Evolutionary conservation across 176 grass and related monocot genomes (phyloP), one percentile per base, ranked within the genome.

Genomic region (Aegilops longissima): DNA sequence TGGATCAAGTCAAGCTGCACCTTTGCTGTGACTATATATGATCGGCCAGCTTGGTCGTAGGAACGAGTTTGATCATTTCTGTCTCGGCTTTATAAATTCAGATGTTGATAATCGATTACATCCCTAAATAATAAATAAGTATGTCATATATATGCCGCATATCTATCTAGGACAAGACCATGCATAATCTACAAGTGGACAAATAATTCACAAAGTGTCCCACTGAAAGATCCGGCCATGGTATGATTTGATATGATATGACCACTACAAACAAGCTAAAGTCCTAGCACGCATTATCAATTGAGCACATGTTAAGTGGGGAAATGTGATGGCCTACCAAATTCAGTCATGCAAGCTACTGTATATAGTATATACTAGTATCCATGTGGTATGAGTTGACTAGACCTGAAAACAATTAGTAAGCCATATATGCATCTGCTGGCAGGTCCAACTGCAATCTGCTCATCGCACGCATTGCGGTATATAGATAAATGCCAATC

Each of bases 291-390:
- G 17, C 64, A 67, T 31, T 67, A 67, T 67, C 1, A 8, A 47
- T 36, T 27, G 40, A 52, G 33, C 65, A 73, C 65, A 73, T 18
- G 33, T 31, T 17, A 34, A 78, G 49, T 33, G 8, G 4, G 2
- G 2, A 72, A 47, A 62, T 72, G 24, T 59, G 82, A 75, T 45
- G 7, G 45, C 33, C 69, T 88, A 61, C 34, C n/a, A 65, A 68
- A 68, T 16, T 16, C 0, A 67, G 16, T 23, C 85, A 81, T 72
- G 24, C 25, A 20, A 12, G 18, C 4, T 56, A 45, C 25, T 54
- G n/a, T 11, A 56, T 39, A 39, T 38, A 38, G 25, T 0, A 27
- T 0, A 1, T 0, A 27, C 1, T 33, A 33, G 31, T 33, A 33
- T 1, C 31, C 45, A 82, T 80, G 58, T 76, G 8, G 40, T 29